Evolutionary conservation across 495 filamentous ascomycete genomes (phyloP).

Genomic region (Aspergillus wentii): DNA sequence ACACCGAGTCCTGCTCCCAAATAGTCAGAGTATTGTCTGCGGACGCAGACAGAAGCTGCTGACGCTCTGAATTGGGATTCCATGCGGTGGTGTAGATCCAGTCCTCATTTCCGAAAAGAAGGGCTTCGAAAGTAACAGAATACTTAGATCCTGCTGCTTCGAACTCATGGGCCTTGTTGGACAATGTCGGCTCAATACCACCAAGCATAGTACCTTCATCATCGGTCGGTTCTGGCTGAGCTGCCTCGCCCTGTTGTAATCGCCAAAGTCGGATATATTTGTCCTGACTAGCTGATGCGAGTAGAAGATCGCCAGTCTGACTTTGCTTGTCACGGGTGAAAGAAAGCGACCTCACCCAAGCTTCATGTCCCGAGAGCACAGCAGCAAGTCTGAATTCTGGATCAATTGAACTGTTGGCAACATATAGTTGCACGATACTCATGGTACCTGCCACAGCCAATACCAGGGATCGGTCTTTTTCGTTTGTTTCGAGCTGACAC

Average conservation of each 20-base stretch:
- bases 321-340: constrained; percentile 62
- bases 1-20: constrained; percentile 78
- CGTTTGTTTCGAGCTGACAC: constrained; percentile 43
- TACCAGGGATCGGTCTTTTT: constrained; percentile 46
- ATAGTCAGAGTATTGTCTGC: constrained; percentile 93
- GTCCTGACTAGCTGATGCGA: constrained; percentile 94
- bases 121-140: constrained; percentile 87
- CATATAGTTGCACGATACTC: constrained; percentile 71
- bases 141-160: constrained; percentile 54
- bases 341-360: constrained; percentile 83
- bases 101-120: constrained; percentile 94
- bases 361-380: constrained; percentile 84
- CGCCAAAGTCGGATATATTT: constrained; percentile 96
- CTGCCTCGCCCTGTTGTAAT: constrained; percentile 59
- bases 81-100: constrained; percentile 91
- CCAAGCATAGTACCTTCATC: constrained; percentile 54
- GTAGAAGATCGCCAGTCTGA: constrained; percentile 60
- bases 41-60: constrained; percentile 82
- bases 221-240: constrained; percentile 25
- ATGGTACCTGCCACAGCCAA: constrained; percentile 83
- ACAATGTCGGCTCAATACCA: constrained; percentile 56
- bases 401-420: constrained; percentile 33
- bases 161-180: constrained; percentile 81
- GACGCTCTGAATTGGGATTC: constrained; percentile 50
- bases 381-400: constrained; percentile 66